Base-by-base conservation (phyloP, 495 filamentous ascomycete genomes). In the Daldinia vernicosa region DNA sequence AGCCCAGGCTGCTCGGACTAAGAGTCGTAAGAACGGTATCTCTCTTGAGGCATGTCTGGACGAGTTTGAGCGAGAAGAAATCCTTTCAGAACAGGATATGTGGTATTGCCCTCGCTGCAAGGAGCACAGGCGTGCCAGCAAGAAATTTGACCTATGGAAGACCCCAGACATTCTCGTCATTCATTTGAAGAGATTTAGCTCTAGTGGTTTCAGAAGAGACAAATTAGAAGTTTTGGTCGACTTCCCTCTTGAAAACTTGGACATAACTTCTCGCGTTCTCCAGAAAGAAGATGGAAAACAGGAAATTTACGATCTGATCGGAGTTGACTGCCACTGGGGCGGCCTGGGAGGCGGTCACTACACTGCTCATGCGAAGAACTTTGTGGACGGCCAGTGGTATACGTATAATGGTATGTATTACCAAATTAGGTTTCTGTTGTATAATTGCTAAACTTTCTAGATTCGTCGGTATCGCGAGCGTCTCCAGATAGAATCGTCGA, bases 71-170 rank as follows among this genome's bases (percentile, higher is more conserved):
- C 95, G 93, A 77, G 89, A 93, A 63, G 95, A 99, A 77, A 89
- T 97, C 45, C 83, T 99, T 3, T 97, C 94, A 0, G 92, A 96
- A 76, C 91, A 94, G 70, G 95, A 99, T 75, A 93, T 92, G 30
- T 99, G 95, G 95, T 98, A 93, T 74, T 99, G 95, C 70, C 94
- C 93, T 62, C 88, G 93, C 50, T 99, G 95, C 85, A 98, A 98
- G 75, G 92, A 96, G 69, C 91, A 96, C 73, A 89, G 92, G 9
- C 89, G 92, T 26, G 95, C 96, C 19, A 93, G 88, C 81, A 99
- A 98, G 86, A 96, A 94, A 74, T 93, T 99, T 32, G 93, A 98
- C 76, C 85, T 99, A 3, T 99, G 95, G 95, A 97, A 93, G 77
- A 89, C 90, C 3, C 95, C 95, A 8, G 95, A 99, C 77, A 95